A percentile compares a stretch with the other conserved stretches of the same genome.
Evolutionary conservation across 2,329 filamentous ascomycete genomes (phyloP).

Genomic region (Hortaea werneckii): DNA sequence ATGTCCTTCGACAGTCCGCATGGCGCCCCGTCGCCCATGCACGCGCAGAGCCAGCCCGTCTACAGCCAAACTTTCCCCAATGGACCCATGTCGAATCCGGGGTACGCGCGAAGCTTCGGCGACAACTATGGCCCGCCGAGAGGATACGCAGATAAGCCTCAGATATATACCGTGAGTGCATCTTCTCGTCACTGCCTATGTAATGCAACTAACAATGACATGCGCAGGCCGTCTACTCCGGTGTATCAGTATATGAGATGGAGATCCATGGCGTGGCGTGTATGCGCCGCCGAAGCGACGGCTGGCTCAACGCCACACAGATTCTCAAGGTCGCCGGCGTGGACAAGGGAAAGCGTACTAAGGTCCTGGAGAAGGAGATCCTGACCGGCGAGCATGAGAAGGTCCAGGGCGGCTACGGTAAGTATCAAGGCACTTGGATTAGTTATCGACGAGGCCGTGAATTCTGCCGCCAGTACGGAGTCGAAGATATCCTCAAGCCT

Average conservation of each 20-base stretch:
- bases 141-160: constrained; percentile 28
- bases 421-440: constrained; percentile 99
- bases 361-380: constrained; percentile 96
- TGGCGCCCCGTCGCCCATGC: constrained; percentile 5
- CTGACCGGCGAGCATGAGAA: constrained; percentile 95
- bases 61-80: constrained; percentile 24
- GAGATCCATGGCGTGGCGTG: constrained; percentile 87
- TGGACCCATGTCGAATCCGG: constrained; percentile 27
- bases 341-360: constrained; percentile 94
- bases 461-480: constrained; percentile 70
- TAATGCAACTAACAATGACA: not conserved
- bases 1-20: constrained; percentile 21
- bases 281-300: constrained; percentile 90
- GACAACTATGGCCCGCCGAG: constrained; percentile 13
- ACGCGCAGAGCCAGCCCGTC: constrained; percentile 10
- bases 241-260: constrained; percentile 97
- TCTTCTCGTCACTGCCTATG: not conserved
- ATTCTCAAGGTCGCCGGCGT: constrained; percentile 96
- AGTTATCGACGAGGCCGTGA: constrained; percentile 85
- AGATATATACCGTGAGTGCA: constrained; percentile 40
- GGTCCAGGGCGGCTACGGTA: constrained; percentile 95
- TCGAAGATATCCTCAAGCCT: constrained; percentile 65
- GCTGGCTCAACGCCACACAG: constrained; percentile 96
- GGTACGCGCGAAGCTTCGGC: constrained; percentile 27
- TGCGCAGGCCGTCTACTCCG: constrained; percentile 73